Evolutionary conservation across 192 early-diverging fungal genomes (phyloP), one percentile per base, ranked within the genome.

Genomic region (Phycomyces blakesleeanus): DNA sequence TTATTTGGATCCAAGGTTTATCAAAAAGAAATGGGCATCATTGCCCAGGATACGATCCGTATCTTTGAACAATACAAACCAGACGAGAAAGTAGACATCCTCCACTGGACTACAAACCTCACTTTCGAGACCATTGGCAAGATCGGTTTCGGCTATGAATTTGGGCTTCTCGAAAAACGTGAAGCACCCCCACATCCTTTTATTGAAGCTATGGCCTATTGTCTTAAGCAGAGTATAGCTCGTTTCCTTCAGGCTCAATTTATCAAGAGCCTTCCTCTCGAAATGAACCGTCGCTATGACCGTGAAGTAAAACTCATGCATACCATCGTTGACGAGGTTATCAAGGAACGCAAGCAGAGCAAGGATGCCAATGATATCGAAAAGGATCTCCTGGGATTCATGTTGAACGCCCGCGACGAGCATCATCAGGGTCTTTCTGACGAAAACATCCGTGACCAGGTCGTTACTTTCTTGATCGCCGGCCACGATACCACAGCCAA

Each of bases 391-490:
- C 62, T 85, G 20, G 78, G 69, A 16, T 85, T 74, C 42, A 87
- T 87, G 85, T 55, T 87, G 55, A 78, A 64, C 22, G 80, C 79
- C 0, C 41, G 58, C 1, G 74, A 58, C 7, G 54, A 73, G n/a
- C 64, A 78, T 27, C 61, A 66, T 6, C 68, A 78, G 6, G 56
- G 61, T 20, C 41, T 80, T 3, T 27, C 40, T 15, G 78, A 85
- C 58, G 64, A 61, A 26, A 51, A 79, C 9, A 86, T 86, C 41
- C 79, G 81, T 49, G 85, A 86, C 61, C 76, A 87, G 60, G 77
- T 86, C 22, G 73, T 85, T 54, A 85, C 83, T 6, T 82, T 87
- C 51, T 55, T 85, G 62, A 82, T 85, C 55, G 82, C 82, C 2
- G 84, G 79, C 9, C 79, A 83, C 54, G 63, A 72, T 18, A 72